A percentile compares a stretch with the other conserved stretches of the same genome.
These are phyloP conservation scores for Parastagonospora nodorum DNA, from an alignment of 2,329 filamentous ascomycete species.

Conservation along the genomic window DNA sequence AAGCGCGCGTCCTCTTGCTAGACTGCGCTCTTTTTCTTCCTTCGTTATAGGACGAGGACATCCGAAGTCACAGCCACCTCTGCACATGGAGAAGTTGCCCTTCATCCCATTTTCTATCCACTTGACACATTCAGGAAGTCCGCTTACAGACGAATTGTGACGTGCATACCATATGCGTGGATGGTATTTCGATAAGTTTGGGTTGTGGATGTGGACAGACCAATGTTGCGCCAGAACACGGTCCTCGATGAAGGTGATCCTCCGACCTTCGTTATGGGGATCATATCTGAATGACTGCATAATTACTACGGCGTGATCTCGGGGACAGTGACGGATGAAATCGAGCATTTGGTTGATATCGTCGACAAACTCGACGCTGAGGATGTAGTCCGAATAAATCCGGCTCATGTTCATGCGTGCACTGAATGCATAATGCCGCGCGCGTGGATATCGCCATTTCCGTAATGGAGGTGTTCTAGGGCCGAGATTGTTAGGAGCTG, in stretches of 20 bases:
- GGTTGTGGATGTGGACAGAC: background rate
- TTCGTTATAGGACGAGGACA: background rate
- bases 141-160: background rate
- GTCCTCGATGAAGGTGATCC: background rate
- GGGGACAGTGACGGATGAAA: conserved; percentile 4
- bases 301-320: background rate
- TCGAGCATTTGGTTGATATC: conserved; percentile 18
- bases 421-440: background rate
- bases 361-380: conserved; percentile 7
- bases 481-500: too few species aligned
- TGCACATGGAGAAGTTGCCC: background rate
- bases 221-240: background rate
- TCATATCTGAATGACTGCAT: conserved; percentile 7
- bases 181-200: background rate
- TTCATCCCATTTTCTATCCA: background rate
- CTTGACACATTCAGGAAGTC: background rate
- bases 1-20: background rate
- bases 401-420: conserved; percentile 4
- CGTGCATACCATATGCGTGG: background rate
- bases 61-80: background rate
- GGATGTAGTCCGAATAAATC: conserved; percentile 9
- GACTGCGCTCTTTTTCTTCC: background rate
- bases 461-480: background rate
- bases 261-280: conserved; percentile 1
- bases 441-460: conserved; percentile 3